Percentiles rank a stretch among this genome's conserved stretches.
These are phyloP conservation scores for Clarireedia sp. DNA, from an alignment of 2,329 filamentous ascomycete species.

Conservation along the genomic window DNA sequence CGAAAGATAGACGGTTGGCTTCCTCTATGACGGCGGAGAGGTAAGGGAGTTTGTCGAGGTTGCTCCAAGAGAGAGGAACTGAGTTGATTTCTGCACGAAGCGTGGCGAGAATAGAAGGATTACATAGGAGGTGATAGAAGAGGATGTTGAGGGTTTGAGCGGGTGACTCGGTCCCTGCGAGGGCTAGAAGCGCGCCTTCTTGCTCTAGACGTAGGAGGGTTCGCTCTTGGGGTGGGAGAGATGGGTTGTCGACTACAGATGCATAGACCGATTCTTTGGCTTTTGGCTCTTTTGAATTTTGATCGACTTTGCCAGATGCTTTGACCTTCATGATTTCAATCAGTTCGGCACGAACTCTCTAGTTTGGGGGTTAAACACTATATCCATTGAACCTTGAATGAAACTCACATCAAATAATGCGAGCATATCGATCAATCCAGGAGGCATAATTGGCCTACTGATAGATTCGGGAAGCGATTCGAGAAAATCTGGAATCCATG, in stretches of 20 bases:
- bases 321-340: not conserved
- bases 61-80: constrained; percentile 1
- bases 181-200: constrained; percentile 28
- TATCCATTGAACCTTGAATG: not conserved
- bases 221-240: constrained; percentile 32
- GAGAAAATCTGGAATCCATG: constrained; percentile 12
- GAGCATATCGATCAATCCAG: constrained; percentile 12
- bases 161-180: constrained; percentile 33
- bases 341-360: constrained; percentile 10
- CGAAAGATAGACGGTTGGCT: constrained; percentile 25
- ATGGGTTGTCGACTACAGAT: constrained; percentile 16
- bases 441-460: constrained; percentile 13
- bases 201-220: constrained; percentile 25
- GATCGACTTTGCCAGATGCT: not conserved
- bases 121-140: constrained; percentile 31
- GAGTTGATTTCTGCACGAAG: constrained; percentile 30
- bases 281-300: not conserved
- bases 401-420: constrained; percentile 10
- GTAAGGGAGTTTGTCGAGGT: constrained; percentile 24
- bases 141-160: constrained; percentile 29
- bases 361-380: not conserved
- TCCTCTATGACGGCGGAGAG: constrained; percentile 28
- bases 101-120: constrained; percentile 24
- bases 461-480: constrained; percentile 9
- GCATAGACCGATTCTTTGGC: constrained; percentile 22